phyloP scores from a whole-genome alignment of 2,329 filamentous ascomycete genomes.

The Chaetomium sp. region DNA sequence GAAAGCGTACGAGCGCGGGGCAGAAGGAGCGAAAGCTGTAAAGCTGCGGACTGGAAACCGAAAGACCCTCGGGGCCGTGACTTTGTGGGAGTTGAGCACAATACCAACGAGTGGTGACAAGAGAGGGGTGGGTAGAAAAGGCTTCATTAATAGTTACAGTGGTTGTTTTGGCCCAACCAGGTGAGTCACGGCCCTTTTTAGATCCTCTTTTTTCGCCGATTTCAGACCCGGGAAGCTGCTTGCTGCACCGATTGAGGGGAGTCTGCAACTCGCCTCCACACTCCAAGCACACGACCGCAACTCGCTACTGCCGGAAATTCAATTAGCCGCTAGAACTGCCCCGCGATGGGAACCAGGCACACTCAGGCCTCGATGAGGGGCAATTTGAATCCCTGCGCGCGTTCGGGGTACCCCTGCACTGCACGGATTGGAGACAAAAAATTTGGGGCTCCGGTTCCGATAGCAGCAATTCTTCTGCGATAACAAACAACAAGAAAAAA shows the following conservation, averaged over 20 bases:
- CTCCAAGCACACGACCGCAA: slow-evolving; percentile 6
- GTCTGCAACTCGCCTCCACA: slow-evolving; percentile 23
- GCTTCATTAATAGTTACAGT: slow-evolving; percentile 36
- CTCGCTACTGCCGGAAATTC: slow-evolving; percentile 29
- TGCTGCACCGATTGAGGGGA: slow-evolving; percentile 29
- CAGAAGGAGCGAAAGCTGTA: slow-evolving; percentile 27
- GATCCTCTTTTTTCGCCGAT: slow-evolving; percentile 30
- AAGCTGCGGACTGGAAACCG: slow-evolving; percentile 25
- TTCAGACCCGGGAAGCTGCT: slow-evolving; percentile 23
- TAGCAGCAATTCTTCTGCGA: slow-evolving; percentile 14
- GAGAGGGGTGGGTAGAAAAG: slow-evolving; percentile 28
- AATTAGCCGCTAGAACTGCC: slow-evolving; percentile 32
- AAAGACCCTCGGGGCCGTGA: slow-evolving; percentile 23
- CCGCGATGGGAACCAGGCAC: slow-evolving; percentile 16
- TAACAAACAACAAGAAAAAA: slow-evolving; percentile 26
- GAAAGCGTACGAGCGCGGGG: slow-evolving; percentile 31
- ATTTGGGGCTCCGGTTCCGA: slow-evolving; percentile 16
- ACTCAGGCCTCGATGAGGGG: slow-evolving; percentile 17
- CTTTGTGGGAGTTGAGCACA: slow-evolving; percentile 26
- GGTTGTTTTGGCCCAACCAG: slow-evolving; percentile 29
- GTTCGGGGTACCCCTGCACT: slow-evolving; percentile 20
- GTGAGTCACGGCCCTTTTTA: slow-evolving; percentile 36
- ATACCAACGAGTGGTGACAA: slow-evolving; percentile 35
- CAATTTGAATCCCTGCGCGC: slow-evolving; percentile 15
- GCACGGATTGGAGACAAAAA: slow-evolving; percentile 22